Conservation (phyloP, 148 eudicot genomes). For the Fagopyrum homotropicum region DNA sequence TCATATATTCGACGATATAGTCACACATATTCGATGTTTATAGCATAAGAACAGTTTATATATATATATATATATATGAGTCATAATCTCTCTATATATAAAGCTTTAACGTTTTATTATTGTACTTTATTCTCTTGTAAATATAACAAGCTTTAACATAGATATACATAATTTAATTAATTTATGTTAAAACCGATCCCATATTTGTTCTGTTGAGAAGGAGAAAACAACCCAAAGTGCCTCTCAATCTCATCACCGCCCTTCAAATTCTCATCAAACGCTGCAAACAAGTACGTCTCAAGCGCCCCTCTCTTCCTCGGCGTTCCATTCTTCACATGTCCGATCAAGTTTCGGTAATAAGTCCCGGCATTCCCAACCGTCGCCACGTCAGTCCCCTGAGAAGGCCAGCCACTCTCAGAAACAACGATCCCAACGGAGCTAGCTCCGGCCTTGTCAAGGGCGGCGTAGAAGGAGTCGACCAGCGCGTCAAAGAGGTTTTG, state of each 20-base stretch:
- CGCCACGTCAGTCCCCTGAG: conserved; percentile 18
- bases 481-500: conserved; percentile 41
- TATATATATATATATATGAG: no score
- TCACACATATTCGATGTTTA: no score
- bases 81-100: no score
- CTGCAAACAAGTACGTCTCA: conserved; percentile 36
- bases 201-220: conserved; percentile 30
- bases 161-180: neutral
- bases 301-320: conserved; percentile 26
- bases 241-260: conserved; percentile 21
- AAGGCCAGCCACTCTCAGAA: conserved; percentile 42
- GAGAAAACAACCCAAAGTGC: conserved; percentile 33
- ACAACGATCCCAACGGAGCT: conserved; percentile 26
- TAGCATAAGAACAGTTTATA: no score
- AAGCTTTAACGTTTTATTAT: no score
- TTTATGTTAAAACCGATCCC: conserved; percentile 18
- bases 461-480: conserved; percentile 36
- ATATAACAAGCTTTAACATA: no score
- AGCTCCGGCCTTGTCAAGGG: conserved; percentile 28
- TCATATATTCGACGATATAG: no score
- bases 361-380: conserved; percentile 25
- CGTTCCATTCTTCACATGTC: conserved; percentile 31
- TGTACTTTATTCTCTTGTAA: no score
- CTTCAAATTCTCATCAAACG: conserved; percentile 38
- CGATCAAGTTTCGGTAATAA: conserved; percentile 30